Evolutionary conservation across 2,329 filamentous ascomycete genomes (phyloP).

Genomic region (Aspergillus costaricaensis): DNA sequence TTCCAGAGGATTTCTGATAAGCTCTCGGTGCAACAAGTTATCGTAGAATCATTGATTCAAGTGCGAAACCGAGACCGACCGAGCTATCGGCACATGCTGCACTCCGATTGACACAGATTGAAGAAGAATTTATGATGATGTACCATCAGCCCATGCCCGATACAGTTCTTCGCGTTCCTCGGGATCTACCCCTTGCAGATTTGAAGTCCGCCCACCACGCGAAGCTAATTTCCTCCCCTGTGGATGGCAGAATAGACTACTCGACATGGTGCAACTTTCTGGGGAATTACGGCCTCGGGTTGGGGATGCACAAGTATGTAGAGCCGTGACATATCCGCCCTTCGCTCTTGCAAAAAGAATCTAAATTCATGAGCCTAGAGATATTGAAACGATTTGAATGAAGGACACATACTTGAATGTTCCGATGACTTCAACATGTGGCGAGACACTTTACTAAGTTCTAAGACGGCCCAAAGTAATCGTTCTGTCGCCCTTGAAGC

Average conservation of each 20-base stretch:
- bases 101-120: not conserved
- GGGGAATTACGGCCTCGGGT: not conserved
- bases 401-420: not conserved
- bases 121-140: not conserved
- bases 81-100: not conserved
- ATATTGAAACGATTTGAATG: not conserved
- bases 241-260: constrained; percentile 1
- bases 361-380: not conserved
- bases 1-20: not conserved
- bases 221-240: not conserved
- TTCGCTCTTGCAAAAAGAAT: not conserved
- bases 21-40: not conserved
- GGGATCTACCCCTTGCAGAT: constrained; percentile 11
- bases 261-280: not conserved
- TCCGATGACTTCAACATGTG: not conserved
- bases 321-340: not conserved
- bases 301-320: not conserved
- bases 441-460: not conserved
- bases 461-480: not conserved
- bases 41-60: not conserved
- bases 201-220: not conserved
- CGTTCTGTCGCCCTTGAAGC: not conserved
- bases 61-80: not conserved
- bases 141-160: not conserved
- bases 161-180: not conserved